Evolutionary conservation across 176 grass and related monocot species (phyloP).

Genomic region (Oryza rufipogon): DNA sequence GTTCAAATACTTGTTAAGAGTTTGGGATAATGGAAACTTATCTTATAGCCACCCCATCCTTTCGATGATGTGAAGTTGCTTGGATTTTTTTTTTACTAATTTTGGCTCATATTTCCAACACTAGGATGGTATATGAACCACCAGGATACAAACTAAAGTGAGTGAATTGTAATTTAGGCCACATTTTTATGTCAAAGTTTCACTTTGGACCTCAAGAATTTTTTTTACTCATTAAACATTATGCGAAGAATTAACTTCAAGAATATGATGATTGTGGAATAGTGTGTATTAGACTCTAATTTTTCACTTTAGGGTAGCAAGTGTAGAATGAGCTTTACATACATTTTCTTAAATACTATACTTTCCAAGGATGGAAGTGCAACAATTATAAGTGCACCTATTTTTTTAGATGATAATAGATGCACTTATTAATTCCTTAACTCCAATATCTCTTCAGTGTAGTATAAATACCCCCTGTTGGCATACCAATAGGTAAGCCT

Average conservation of each 20-base stretch:
- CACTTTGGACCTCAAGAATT: too few species aligned
- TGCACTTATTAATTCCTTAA: constrained; percentile 5
- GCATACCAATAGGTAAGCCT: neutral
- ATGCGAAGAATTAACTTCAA: neutral
- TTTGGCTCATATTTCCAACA: neutral
- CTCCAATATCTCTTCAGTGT: neutral
- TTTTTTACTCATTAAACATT: neutral
- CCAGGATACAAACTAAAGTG: neutral
- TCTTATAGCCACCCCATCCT: neutral
- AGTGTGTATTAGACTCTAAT: neutral
- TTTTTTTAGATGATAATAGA: neutral
- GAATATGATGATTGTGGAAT: neutral
- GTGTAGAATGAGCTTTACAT: neutral
- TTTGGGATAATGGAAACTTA: neutral
- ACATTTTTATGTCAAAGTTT: too few species aligned
- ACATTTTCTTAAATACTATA: neutral
- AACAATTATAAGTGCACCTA: neutral
- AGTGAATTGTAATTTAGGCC: too few species aligned
- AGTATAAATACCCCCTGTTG: constrained; percentile 34
- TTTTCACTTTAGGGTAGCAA: neutral
- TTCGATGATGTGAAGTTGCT: neutral
- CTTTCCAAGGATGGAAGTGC: neutral
- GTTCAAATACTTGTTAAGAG: neutral
- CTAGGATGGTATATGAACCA: neutral
- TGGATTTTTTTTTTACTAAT: neutral